These are phyloP conservation scores for Starmera dryadoides DNA, from an alignment of 805 yeast species.

Conservation along the genomic window DNA sequence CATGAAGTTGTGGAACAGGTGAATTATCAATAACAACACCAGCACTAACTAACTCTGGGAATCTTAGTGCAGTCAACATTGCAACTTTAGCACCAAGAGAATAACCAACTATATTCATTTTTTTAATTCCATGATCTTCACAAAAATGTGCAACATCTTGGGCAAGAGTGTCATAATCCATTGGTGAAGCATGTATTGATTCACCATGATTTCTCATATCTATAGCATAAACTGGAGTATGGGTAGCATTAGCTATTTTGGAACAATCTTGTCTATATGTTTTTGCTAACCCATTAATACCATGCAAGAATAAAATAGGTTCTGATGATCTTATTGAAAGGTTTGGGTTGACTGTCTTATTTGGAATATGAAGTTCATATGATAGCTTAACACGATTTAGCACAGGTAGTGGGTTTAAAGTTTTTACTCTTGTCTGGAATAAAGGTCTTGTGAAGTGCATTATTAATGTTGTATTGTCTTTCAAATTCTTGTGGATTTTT, in stretches of 20 bases:
- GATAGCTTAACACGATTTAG: slow-evolving; percentile 15
- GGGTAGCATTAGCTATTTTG: slow-evolving; percentile 22
- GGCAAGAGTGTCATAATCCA: slow-evolving; percentile 31
- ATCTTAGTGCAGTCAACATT: slow-evolving; percentile 31
- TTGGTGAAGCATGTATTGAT: slow-evolving; percentile 33
- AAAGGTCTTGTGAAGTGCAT: too few species aligned
- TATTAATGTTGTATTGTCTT: too few species aligned
- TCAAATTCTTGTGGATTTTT: too few species aligned
- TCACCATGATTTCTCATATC: slow-evolving; percentile 46
- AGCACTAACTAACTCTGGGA: slow-evolving; percentile 30
- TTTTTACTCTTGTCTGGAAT: slow-evolving; percentile 5
- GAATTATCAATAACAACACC: slow-evolving; percentile 40
- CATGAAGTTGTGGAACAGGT: slow-evolving; percentile 26
- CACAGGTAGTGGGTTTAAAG: slow-evolving; percentile 9
- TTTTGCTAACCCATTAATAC: slow-evolving; percentile 38
- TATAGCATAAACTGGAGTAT: slow-evolving; percentile 30
- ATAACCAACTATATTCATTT: slow-evolving; percentile 31
- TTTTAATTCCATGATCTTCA: slow-evolving; percentile 20
- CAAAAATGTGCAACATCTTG: slow-evolving; percentile 32
- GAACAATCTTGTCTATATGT: slow-evolving; percentile 33
- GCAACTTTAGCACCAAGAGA: slow-evolving; percentile 48
- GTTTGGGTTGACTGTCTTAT: slow-evolving; percentile 18
- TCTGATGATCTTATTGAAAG: slow-evolving; percentile 13
- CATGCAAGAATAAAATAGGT: slow-evolving; percentile 38
- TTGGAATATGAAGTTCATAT: slow-evolving; percentile 17